Conservation (phyloP, 2,329 filamentous ascomycete genomes). For the Lomentospora prolificans region DNA sequence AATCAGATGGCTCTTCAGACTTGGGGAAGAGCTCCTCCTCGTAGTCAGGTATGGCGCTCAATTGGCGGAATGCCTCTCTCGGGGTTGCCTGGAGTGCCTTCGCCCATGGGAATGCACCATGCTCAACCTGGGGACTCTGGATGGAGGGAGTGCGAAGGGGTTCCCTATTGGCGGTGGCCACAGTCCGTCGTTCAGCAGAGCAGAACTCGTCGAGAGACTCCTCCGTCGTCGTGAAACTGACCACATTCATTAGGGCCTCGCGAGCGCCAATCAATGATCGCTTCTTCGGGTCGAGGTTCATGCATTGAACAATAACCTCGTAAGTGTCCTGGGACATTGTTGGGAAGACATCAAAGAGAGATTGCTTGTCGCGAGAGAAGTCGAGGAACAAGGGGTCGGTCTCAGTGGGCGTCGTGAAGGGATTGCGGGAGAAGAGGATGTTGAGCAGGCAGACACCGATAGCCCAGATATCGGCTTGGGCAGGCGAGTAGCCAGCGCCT, state of each 20-base stretch:
- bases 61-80: constrained; percentile 60
- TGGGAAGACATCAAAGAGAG: constrained; percentile 94
- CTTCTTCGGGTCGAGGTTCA: constrained; percentile 84
- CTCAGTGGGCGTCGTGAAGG: constrained; percentile 82
- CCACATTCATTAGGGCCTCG: constrained; percentile 65
- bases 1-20: constrained; percentile 63
- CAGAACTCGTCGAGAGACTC: constrained; percentile 92
- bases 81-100: constrained; percentile 75
- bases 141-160: constrained; percentile 92
- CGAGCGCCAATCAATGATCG: constrained; percentile 72
- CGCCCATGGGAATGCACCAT: constrained; percentile 87
- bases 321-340: constrained; percentile 98
- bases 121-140: constrained; percentile 72
- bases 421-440: constrained; percentile 92
- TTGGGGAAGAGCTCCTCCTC: constrained; percentile 77
- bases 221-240: constrained; percentile 90
- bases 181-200: constrained; percentile 63
- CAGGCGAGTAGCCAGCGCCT: constrained; percentile 80
- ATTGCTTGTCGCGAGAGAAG: constrained; percentile 87
- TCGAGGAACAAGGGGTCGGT: constrained; percentile 90
- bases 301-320: constrained; percentile 81
- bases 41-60: constrained; percentile 77
- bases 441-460: constrained; percentile 95
- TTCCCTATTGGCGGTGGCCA: constrained; percentile 76
- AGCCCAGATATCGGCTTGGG: constrained; percentile 92